Evolutionary conservation across 1,284 basidiomycete genomes (phyloP), one percentile per base, ranked within the genome.

Genomic region (Ceratobasidium sp.): DNA sequence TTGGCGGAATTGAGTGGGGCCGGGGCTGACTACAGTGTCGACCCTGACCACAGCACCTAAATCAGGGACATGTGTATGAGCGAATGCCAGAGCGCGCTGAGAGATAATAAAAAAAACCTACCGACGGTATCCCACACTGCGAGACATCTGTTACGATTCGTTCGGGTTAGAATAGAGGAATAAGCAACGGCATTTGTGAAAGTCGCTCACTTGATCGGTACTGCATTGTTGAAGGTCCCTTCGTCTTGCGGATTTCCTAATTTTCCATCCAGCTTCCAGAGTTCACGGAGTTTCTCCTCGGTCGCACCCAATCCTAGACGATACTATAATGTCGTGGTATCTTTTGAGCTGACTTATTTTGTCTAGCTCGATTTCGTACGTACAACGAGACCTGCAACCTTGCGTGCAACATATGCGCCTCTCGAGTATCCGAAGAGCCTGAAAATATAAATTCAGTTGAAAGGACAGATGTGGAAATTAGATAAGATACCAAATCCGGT

Each of bases 371-470:
- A 6, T 33, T 2, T 41, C 22, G 11, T 33, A 64, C 75, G 19
- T 41, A 76, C 75, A 9, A 76, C 45, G 15, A 76, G 53, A 29
- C 59, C 44, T 15, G 75, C 75, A 44, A 76, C 75, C 27, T 75
- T 76, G 15, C 75, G 72, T 14, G 73, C 75, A 51, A 73, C 65
- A 75, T 67, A 76, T 27, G 75, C 75, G 4, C 75, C 75, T 33
- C 67, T 41, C 1, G 67, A 71, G 36, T 71, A 71, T 5, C 67
- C 67, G 19, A 71, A 71, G 59, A 71, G 50, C 19, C 67, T 71
- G 27, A 11, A 48, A 4, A 19, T 29, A 14, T 51, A 24, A 7
- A 6, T 4, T 33, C 2, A 33, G 29, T 19, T 7, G 19, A 24
- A 14, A 29, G 44, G 4, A 57, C 14, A 1, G 50, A n/a, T 3